Evolutionary conservation across 768 basidiomycete genomes (phyloP).

Genomic region (Suillus luteus): DNA sequence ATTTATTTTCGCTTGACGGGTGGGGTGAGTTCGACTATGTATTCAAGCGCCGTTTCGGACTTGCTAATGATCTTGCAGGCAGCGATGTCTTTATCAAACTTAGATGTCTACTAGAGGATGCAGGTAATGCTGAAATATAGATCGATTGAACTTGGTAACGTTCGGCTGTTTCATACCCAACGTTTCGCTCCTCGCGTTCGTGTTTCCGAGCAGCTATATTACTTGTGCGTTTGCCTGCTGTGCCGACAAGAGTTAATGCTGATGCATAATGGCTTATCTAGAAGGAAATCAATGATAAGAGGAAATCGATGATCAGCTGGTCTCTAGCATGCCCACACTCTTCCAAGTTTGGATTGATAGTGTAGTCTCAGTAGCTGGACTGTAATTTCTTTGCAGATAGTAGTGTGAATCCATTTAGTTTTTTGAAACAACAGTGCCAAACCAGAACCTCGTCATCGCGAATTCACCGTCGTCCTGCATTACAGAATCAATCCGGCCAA

Average conservation of each 20-base stretch:
- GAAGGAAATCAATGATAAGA: neutral
- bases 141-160: neutral
- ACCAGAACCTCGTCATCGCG: conserved; percentile 72
- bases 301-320: neutral
- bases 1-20: conserved; percentile 79
- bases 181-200: neutral
- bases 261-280: neutral
- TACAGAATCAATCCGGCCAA: conserved; percentile 59
- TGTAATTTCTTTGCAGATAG: neutral
- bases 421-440: conserved; percentile 54
- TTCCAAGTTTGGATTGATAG: neutral
- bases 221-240: neutral
- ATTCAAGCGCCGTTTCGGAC: neutral
- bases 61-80: conserved; percentile 29
- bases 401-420: neutral
- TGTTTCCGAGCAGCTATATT: neutral
- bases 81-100: conserved; percentile 58
- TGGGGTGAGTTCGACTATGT: conserved; percentile 57
- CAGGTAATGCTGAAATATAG: conserved; percentile 52
- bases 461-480: conserved; percentile 80
- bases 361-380: neutral
- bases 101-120: conserved; percentile 49
- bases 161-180: neutral
- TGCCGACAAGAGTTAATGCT: neutral
- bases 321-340: neutral